Evolutionary conservation across 2,329 filamentous ascomycete species (phyloP).

Genomic region (Amphichorda felina): DNA sequence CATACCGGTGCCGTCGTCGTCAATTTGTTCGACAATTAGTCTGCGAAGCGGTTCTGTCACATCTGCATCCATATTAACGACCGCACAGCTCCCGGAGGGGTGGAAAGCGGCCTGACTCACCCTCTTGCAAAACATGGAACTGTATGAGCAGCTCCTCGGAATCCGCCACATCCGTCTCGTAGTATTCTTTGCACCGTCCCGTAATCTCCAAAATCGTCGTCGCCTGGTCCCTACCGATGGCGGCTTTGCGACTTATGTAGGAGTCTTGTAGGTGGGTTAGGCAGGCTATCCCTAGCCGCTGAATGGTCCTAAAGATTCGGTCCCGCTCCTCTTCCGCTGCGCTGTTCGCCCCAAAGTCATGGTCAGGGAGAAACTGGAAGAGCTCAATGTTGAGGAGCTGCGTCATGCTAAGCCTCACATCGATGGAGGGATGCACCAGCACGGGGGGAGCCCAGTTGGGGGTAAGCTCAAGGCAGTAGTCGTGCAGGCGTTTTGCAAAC

Average conservation of each 20-base stretch:
- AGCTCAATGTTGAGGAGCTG: slow-evolving; percentile 30
- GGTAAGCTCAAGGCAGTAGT: slow-evolving; percentile 11
- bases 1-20: slow-evolving; percentile 49
- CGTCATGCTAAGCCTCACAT: slow-evolving; percentile 28
- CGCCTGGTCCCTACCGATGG: slow-evolving; percentile 30
- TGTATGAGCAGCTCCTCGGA: background rate
- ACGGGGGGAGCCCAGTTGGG: slow-evolving; percentile 40
- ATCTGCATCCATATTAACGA: slow-evolving; percentile 12
- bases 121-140: too few relatives aligned
- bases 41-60: slow-evolving; percentile 36
- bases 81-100: too few relatives aligned
- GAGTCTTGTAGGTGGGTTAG: slow-evolving; percentile 33
- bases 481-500: slow-evolving; percentile 7
- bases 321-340: slow-evolving; percentile 13
- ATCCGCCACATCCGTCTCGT: background rate
- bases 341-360: slow-evolving; percentile 14
- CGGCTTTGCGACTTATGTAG: slow-evolving; percentile 27
- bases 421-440: slow-evolving; percentile 31
- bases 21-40: slow-evolving; percentile 44
- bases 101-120: too few relatives aligned
- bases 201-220: slow-evolving; percentile 28
- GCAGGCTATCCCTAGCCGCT: slow-evolving; percentile 30
- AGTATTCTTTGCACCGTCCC: slow-evolving; percentile 23
- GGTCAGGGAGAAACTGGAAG: slow-evolving; percentile 13
- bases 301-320: slow-evolving; percentile 10